Percentiles rank a stretch among this genome's conserved stretches.
phyloP scores from a whole-genome alignment of 1,139 yeast genomes.

The Suhomyces guaymorum region DNA sequence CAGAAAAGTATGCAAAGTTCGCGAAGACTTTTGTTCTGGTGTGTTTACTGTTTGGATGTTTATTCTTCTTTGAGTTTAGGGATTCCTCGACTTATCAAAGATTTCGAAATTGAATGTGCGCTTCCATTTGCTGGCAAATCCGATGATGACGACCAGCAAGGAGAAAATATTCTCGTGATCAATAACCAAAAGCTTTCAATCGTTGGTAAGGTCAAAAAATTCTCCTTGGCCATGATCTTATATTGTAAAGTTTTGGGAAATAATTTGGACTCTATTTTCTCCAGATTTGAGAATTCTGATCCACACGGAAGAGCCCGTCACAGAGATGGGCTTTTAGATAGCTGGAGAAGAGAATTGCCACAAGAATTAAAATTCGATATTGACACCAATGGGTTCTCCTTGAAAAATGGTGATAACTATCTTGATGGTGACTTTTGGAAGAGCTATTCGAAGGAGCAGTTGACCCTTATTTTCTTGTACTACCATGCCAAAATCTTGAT shows the following conservation, averaged over 20 bases:
- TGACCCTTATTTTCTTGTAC: conserved; percentile 63
- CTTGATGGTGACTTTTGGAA: conserved; percentile 35
- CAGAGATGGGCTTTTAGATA: conserved; percentile 70
- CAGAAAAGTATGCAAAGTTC: conserved; percentile 69
- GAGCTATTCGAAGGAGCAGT: conserved; percentile 49
- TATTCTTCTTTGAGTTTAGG: conserved; percentile 78
- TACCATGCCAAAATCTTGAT: conserved; percentile 80
- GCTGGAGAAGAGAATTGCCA: conserved; percentile 78
- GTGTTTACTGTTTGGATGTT: conserved; percentile 73
- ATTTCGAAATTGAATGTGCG: conserved; percentile 83
- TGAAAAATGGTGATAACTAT: conserved; percentile 32
- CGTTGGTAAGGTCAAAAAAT: conserved; percentile 67
- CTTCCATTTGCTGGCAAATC: conserved; percentile 68
- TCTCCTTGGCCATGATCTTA: conserved; percentile 65
- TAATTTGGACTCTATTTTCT: conserved; percentile 66
- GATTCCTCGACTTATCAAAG: conserved; percentile 76
- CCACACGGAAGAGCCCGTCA: conserved; percentile 43
- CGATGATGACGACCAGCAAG: conserved; percentile 42
- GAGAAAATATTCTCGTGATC: conserved; percentile 57
- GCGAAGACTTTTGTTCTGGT: conserved; percentile 82
- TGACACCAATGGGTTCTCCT: conserved; percentile 60
- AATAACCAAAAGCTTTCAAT: conserved; percentile 58
- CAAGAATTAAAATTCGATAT: conserved; percentile 61
- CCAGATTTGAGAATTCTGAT: conserved; percentile 43
- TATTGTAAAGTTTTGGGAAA: conserved; percentile 74